These are phyloP conservation scores for Ceratobasidium sp. DNA, from an alignment of 1,284 basidiomycete genomes.

Conservation along the genomic window DNA sequence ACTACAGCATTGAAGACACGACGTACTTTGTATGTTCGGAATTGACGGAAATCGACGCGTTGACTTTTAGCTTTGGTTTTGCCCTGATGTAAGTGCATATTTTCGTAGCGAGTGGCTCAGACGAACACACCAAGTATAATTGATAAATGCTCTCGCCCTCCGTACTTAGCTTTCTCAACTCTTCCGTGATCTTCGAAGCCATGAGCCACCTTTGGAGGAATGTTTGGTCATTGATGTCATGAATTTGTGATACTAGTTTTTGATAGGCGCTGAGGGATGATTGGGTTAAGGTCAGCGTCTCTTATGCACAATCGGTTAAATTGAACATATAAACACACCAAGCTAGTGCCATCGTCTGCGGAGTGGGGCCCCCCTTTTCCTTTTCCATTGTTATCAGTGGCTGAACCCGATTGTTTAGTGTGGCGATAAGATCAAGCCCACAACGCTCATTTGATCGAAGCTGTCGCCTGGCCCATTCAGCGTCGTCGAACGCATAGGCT, in stretches of 20 bases:
- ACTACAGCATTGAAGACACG: background rate
- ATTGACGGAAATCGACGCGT: background rate
- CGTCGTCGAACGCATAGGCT: background rate
- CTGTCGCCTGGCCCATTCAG: background rate
- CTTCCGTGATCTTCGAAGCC: background rate
- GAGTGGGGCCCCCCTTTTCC: background rate
- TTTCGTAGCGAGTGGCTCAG: too few relatives aligned
- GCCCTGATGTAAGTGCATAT: too few relatives aligned
- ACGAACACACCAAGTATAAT: conserved; percentile 3
- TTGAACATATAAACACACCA: too few relatives aligned
- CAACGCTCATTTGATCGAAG: background rate
- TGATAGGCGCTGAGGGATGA: conserved; percentile 15
- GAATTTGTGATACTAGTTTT: background rate
- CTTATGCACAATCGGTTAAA: background rate
- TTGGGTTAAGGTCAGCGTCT: background rate
- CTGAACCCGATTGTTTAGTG: background rate
- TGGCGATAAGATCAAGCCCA: background rate
- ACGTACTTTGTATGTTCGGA: background rate
- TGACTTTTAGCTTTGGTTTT: background rate
- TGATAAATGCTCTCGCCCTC: conserved; percentile 18
- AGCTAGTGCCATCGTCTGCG: background rate
- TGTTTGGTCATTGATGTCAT: conserved; percentile 13
- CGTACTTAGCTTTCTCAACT: conserved; percentile 8
- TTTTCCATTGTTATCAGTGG: background rate
- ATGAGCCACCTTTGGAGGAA: conserved; percentile 15